These are phyloP conservation scores for Tolypocladium paradoxum DNA, from an alignment of 2,329 filamentous ascomycete genomes.

Conservation along the genomic window DNA sequence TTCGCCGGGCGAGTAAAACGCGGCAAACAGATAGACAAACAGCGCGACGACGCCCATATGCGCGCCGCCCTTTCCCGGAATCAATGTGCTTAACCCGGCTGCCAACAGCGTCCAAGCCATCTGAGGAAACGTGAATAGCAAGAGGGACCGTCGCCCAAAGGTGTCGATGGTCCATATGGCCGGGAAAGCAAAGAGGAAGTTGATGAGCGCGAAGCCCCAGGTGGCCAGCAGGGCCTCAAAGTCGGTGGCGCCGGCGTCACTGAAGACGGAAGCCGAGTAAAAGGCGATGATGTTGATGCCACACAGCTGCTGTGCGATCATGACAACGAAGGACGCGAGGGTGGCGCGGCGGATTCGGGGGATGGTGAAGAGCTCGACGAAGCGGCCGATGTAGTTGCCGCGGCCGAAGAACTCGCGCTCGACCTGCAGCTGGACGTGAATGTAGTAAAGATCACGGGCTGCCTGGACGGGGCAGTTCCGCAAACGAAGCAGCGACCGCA, in stretches of 20 bases:
- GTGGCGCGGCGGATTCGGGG: constrained; percentile 62
- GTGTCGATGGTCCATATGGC: constrained; percentile 50
- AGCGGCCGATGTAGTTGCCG: constrained; percentile 49
- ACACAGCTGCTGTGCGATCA: constrained; percentile 68
- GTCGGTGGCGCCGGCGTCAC: constrained; percentile 42
- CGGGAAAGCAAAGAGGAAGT: constrained; percentile 47
- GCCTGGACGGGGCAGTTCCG: constrained; percentile 46
- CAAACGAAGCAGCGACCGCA: constrained; percentile 39
- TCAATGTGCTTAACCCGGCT: constrained; percentile 38
- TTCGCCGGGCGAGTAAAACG: constrained; percentile 43
- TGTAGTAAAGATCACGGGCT: constrained; percentile 52
- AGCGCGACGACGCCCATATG: constrained; percentile 38
- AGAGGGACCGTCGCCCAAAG: constrained; percentile 40
- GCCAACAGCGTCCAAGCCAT: constrained; percentile 30
- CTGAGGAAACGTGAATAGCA: constrained; percentile 31
- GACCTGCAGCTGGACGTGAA: constrained; percentile 52
- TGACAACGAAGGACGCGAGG: constrained; percentile 66
- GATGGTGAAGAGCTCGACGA: constrained; percentile 57
- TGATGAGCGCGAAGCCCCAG: constrained; percentile 47
- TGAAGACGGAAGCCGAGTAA: constrained; percentile 57
- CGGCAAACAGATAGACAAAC: constrained; percentile 46
- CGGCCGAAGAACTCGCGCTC: constrained; percentile 40
- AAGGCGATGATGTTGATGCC: constrained; percentile 66
- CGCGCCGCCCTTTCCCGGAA: constrained; percentile 24
- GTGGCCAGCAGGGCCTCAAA: constrained; percentile 49